phyloP scores from a whole-genome alignment of 306 rosid species.

The Hippophae rhamnoides region DNA sequence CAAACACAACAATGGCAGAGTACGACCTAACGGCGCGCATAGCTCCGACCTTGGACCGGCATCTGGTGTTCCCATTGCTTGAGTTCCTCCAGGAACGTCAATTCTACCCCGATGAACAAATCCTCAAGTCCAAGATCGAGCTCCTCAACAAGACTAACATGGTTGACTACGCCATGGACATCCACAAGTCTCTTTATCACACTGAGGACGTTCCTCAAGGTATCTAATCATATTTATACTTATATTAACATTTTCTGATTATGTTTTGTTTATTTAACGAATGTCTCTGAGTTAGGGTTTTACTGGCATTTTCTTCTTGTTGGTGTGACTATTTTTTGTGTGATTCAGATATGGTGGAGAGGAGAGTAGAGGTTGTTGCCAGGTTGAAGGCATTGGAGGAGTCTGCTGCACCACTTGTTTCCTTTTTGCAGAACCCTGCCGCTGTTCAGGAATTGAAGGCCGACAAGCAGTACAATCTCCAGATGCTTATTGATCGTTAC shows the following conservation, averaged over 20 bases:
- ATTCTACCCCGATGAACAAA: slow-evolving; percentile 59
- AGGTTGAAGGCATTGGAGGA: slow-evolving; percentile 57
- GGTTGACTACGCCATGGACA: slow-evolving; percentile 97
- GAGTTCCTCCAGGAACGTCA: slow-evolving; percentile 83
- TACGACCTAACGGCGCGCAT: slow-evolving; percentile 83
- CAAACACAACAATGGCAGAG: slow-evolving; percentile 47
- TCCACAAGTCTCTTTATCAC: slow-evolving; percentile 76
- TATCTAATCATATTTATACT: neutral
- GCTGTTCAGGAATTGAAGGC: slow-evolving; percentile 84
- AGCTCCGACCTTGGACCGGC: slow-evolving; percentile 75
- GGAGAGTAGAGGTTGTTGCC: slow-evolving; percentile 44
- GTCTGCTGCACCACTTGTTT: slow-evolving; percentile 78
- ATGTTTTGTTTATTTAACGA: neutral
- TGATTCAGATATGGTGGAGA: slow-evolving; percentile 23
- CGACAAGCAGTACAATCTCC: slow-evolving; percentile 82
- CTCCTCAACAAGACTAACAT: slow-evolving; percentile 85
- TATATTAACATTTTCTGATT: neutral
- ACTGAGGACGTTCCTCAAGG: slow-evolving; percentile 83
- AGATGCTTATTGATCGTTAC: slow-evolving; percentile 79
- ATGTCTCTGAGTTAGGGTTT: no score
- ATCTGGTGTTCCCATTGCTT: slow-evolving; percentile 71
- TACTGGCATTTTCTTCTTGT: no score
- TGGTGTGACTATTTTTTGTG: neutral
- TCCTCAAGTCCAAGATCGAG: slow-evolving; percentile 80
- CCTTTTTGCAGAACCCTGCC: slow-evolving; percentile 59